Evolutionary conservation across 1,284 basidiomycete species (phyloP), one percentile per base, ranked within the genome.

Genomic region (Ceratobasidium sp.): DNA sequence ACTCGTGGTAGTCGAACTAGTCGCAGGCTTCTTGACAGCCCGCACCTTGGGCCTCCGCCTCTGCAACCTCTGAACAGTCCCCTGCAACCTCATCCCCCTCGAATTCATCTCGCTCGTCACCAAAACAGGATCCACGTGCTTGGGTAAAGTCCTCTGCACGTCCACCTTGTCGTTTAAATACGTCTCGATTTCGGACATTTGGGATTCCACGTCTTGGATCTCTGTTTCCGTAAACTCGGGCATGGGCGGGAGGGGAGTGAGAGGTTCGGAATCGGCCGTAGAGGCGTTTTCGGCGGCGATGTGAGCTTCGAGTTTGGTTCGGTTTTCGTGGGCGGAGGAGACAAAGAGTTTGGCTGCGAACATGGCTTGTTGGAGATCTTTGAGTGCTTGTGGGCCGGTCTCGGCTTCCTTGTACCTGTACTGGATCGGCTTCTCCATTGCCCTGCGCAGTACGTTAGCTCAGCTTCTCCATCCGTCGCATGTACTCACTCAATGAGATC

Each of bases 341-440:
- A 98, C 87, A 90, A 98, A 99, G 27, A 92, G 83, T 16, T 92
- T 90, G 3, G 93, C 86, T 7, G 86, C 84, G 38, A 83, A 82
- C 81, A 90, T 85, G 8, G 87, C 88, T 88, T 93, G 85, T 90
- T 95, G 83, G 91, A 92, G 81, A 87, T 92, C 83, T 86, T 89
- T 79, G 59, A 88, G 81, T 0, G 87, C 85, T 88, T 92, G 88
- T 88, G 94, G 81, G 5, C 89, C 86, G 23, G 91, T 90, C 81
- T 93, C 91, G 75, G 93, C 93, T 85, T 99, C 96, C 83, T 90
- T 89, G 85, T 97, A 94, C 14, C 98, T 93, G 82, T 92, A 90
- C 60, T 94, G 89, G 78, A 98, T 91, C 1, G 96, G 95, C 62
- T 88, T 87, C 83, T 98, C 96, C 78, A 97, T 85, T 57, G 88